These are phyloP conservation scores for Ensete ventricosum DNA, from an alignment of 176 grass and related monocot genomes.

Conservation along the genomic window DNA sequence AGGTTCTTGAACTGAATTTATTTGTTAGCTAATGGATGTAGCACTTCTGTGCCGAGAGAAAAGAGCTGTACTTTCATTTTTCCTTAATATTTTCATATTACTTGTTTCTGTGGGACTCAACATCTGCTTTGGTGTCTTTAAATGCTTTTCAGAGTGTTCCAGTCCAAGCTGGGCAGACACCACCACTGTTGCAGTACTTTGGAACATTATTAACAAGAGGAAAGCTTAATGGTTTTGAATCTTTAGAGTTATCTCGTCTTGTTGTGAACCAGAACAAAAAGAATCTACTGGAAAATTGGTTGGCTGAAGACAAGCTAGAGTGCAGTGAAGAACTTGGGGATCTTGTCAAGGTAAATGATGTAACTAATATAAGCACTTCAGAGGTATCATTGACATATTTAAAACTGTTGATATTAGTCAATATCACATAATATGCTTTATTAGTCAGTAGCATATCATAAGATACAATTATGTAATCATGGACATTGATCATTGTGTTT, in stretches of 20 bases:
- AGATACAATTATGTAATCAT: no score
- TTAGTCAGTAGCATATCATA: no score
- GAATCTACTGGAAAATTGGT: conserved; percentile 88
- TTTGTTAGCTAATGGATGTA: no score
- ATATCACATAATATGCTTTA: no score
- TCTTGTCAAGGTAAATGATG: conserved; percentile 61
- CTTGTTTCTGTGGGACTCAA: not conserved
- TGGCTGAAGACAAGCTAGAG: conserved; percentile 90
- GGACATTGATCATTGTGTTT: conserved; percentile 3
- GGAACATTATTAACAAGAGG: conserved; percentile 78
- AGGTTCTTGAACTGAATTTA: no score
- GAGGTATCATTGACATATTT: no score
- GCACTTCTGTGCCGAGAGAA: no score
- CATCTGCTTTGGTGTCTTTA: not conserved
- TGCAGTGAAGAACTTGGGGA: conserved; percentile 94
- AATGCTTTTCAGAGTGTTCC: conserved; percentile 56
- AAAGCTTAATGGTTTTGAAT: conserved; percentile 91
- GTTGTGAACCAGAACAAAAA: conserved; percentile 99
- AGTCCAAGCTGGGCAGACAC: conserved; percentile 88
- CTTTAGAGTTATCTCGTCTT: conserved; percentile 77
- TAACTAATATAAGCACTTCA: no score
- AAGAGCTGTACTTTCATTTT: not conserved
- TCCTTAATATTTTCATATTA: not conserved
- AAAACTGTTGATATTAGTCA: no score
- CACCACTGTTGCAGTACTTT: conserved; percentile 84